These are phyloP conservation scores for Nothophaeocryptopus gaeumannii DNA, from an alignment of 2,329 filamentous ascomycete genomes.

Conservation along the genomic window DNA sequence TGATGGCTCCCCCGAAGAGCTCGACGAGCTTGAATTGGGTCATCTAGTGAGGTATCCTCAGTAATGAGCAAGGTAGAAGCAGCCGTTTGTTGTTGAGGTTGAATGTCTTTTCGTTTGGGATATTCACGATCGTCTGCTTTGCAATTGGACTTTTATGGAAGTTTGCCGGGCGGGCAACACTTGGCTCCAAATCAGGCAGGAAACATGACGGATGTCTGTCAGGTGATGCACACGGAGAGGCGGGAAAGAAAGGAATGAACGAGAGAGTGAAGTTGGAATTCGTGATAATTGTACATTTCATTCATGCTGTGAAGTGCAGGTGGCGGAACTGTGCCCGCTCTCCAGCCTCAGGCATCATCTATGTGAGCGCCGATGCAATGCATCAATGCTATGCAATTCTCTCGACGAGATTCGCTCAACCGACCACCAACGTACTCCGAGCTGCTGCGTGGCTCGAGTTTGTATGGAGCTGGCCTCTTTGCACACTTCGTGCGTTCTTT, in stretches of 20 bases:
- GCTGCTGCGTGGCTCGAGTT: not conserved
- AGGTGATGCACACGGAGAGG: too few relatives aligned
- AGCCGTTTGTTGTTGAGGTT: not conserved
- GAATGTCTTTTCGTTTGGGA: too few relatives aligned
- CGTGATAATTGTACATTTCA: constrained; percentile 16
- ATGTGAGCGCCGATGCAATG: not conserved
- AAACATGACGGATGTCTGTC: too few relatives aligned
- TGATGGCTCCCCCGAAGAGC: constrained; percentile 71
- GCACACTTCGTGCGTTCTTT: not conserved
- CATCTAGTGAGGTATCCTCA: too few relatives aligned
- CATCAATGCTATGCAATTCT: too few relatives aligned
- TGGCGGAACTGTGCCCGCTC: not conserved
- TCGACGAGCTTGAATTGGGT: constrained; percentile 15
- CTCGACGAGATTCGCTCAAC: not conserved
- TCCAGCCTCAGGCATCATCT: constrained; percentile 5
- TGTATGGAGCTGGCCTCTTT: not conserved
- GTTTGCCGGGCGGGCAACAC: not conserved
- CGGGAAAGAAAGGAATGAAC: too few relatives aligned
- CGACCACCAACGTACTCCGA: not conserved
- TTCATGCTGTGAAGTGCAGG: constrained; percentile 5
- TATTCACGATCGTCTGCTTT: constrained; percentile 1
- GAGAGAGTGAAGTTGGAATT: too few relatives aligned
- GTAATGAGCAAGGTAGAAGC: not conserved
- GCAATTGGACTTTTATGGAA: constrained; percentile 2
- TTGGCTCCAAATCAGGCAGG: not conserved